phyloP scores from a whole-genome alignment of 352 stramenopile genomes.

The Phytophthora cactorum region DNA sequence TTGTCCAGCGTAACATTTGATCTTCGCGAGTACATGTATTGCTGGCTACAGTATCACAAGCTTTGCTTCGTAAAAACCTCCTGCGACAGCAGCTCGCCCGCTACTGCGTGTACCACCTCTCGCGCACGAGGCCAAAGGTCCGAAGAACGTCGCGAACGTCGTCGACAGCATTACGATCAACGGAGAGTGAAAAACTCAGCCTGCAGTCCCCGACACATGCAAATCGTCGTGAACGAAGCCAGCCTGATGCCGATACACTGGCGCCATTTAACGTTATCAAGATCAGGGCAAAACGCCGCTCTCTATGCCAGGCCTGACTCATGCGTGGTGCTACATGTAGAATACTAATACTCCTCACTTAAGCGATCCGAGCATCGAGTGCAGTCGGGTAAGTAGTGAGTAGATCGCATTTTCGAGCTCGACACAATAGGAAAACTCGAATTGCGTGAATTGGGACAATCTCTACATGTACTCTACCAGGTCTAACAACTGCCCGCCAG shows the following conservation, averaged over 20 bases:
- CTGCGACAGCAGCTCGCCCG: conserved; percentile 1
- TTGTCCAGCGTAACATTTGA: conserved; percentile 13
- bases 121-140: conserved; percentile 38
- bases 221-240: conserved; percentile 12
- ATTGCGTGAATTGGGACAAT: neutral
- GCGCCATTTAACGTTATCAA: neutral
- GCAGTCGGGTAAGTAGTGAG: neutral
- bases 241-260: neutral
- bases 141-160: conserved; percentile 26
- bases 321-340: neutral
- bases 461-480: conserved; percentile 16
- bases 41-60: conserved; percentile 15
- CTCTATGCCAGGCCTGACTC: conserved; percentile 5
- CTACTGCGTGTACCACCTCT: conserved; percentile 37
- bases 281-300: conserved; percentile 2
- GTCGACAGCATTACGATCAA: conserved; percentile 36
- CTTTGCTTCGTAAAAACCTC: conserved; percentile 30
- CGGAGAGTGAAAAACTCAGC: conserved; percentile 1
- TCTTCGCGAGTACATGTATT: neutral
- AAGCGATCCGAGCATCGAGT: neutral
- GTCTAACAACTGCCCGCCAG: neutral
- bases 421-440: neutral
- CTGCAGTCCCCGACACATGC: conserved; percentile 6
- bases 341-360: neutral
- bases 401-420: neutral